Base-by-base conservation (phyloP, 2,329 filamentous ascomycete species). In the Alternaria conjuncta region DNA sequence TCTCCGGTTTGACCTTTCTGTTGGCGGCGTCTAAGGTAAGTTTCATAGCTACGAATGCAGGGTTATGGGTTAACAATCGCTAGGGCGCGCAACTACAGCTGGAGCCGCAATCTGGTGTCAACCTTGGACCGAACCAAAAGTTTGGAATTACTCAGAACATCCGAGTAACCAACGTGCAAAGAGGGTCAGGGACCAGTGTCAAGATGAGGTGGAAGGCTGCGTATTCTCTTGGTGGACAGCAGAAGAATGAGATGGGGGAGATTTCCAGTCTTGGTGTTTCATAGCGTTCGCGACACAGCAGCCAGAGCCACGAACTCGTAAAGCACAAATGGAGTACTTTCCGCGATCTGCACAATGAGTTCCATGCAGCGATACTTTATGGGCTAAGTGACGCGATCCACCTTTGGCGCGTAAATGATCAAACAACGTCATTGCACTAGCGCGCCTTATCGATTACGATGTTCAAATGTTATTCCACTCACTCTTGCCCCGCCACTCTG, bases 141-240 rank as follows among this genome's bases (percentile, higher is more conserved):
- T 87, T 87, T 72, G 94, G 94, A 26, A 90, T 99, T 56, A 92
- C 89, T 36, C 96, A 98, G 81, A 86, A 89, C 18, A 93, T 97
- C 66, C 84, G 90, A 50, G 84, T 98, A 25, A 89, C 93, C 70
- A 90, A 93, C 2, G 90, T 93, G 2, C 89, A 93, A 71, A 83
- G 82, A 66, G 85, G 88, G 46, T 92, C 91, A 75, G 96, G 96
- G 2, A 89, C 88, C 60, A 86, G 85, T n/a, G 90, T 96, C 64
- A 97, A 96, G 82, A 88, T 99, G 82, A 86, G 96, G 66, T 99
- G 94, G 92, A 92, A 93, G 72, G 89, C 92, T 25, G 88, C 90
- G 6, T 98, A 97, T 81, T 88, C 87, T 73, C 78, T 96, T 12
- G 91, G 88, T 4, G 85, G 82, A 3, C 87, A 90, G 75, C 75